Evolutionary conservation across 148 eudicot genomes (phyloP), one percentile per base, ranked within the genome.

Genomic region (Rhododendron molle): DNA sequence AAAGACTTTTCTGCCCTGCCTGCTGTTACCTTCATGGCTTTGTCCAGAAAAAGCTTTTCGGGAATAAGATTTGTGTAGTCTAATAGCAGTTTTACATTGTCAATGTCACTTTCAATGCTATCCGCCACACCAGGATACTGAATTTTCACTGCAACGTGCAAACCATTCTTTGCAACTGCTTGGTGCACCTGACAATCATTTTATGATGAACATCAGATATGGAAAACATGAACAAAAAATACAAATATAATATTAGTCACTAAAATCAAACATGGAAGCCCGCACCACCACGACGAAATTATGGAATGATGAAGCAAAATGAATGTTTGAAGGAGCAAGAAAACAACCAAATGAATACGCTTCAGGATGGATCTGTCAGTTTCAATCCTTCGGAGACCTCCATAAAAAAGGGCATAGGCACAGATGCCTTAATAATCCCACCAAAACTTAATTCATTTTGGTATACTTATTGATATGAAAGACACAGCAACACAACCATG

Each of bases 51-150:
- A 84, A 97, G 91, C 50, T 92, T 93, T 86, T 95, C 91, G 6
- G 99, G 99, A 76, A 97, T 89, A 87, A 97, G 86, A 86, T 94
- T 96, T 84, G 98, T 95, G 85, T 97, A 96, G 60, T 91, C 89
- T 83, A 97, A 85, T 81, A 97, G 88, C 87, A 90, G 81, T 81
- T 95, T 97, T 81, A 97, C 94, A 87, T 97, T 97, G 81, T 97
- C 95, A 88, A 97, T 95, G 89, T 97, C 99, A 91, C 99, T 97
- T 84, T 93, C 99, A 85, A 97, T 95, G 91, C 99, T 97, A 88
- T 94, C 95, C 47, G 99, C 99, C 76, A 97, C 98, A 78, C 99
- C 99, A 77, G 99, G 99, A 81, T 97, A 97, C 86, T 97, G 99
- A 88, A 97, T 97, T 87, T 97, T 97, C 89, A 97, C 93, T 43